Conservation (phyloP, 2,329 filamentous ascomycete genomes). For the Trichophyton benhamiae region DNA sequence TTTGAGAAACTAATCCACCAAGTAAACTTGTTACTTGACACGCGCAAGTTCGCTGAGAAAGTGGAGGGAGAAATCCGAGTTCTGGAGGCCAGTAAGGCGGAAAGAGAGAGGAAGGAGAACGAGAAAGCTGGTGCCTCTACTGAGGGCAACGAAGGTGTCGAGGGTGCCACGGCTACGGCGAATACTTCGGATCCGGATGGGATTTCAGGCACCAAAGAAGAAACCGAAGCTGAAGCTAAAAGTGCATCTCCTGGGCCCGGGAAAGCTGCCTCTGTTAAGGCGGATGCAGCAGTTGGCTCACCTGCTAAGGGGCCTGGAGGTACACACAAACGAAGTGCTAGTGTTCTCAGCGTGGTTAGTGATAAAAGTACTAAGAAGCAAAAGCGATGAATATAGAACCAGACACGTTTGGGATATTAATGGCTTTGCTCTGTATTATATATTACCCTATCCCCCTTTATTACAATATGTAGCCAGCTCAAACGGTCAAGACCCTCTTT, state of each 20-base stretch:
- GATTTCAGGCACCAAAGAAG: background rate
- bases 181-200: slow-evolving; percentile 9
- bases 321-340: slow-evolving; percentile 68
- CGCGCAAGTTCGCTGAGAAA: slow-evolving; percentile 37
- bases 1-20: slow-evolving; percentile 38
- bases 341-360: slow-evolving; percentile 59
- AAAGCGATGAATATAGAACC: slow-evolving; percentile 21
- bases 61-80: slow-evolving; percentile 38
- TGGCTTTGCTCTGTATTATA: background rate
- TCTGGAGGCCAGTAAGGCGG: slow-evolving; percentile 31
- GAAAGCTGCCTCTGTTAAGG: slow-evolving; percentile 2
- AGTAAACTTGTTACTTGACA: slow-evolving; percentile 37
- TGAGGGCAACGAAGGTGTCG: slow-evolving; percentile 24
- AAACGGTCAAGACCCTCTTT: background rate
- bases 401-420: slow-evolving; percentile 12
- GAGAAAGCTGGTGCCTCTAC: slow-evolving; percentile 16
- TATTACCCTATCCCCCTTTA: background rate
- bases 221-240: background rate
- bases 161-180: slow-evolving; percentile 2
- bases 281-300: slow-evolving; percentile 1
- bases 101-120: slow-evolving; percentile 26
- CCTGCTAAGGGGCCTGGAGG: slow-evolving; percentile 8
- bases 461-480: background rate
- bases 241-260: background rate
- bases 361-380: slow-evolving; percentile 45